phyloP scores from a whole-genome alignment of 768 basidiomycete genomes.

The Zangia roseola region DNA sequence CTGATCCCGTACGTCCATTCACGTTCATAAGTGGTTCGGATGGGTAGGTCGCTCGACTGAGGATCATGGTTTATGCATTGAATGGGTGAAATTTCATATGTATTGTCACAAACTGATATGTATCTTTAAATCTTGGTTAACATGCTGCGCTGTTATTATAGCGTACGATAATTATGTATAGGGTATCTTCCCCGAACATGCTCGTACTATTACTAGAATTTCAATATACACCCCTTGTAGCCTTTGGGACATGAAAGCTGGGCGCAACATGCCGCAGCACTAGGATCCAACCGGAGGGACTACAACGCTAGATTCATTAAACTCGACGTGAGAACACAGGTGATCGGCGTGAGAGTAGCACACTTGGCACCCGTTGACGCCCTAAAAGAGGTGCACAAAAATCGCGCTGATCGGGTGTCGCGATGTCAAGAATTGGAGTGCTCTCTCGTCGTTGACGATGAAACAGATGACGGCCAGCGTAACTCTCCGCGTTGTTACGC shows the following conservation, averaged over 20 bases:
- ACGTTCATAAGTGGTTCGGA: conserved; percentile 31
- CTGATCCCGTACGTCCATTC: conserved; percentile 33
- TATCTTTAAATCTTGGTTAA: conserved; percentile 23
- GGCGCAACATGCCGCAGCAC: neutral
- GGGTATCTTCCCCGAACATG: conserved; percentile 9
- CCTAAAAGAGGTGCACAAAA: neutral
- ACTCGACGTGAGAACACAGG: conserved; percentile 4
- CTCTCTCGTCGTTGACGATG: conserved; percentile 20
- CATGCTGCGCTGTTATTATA: conserved; percentile 2
- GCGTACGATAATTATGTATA: conserved; percentile 22
- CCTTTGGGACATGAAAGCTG: conserved; percentile 8
- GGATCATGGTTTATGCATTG: conserved; percentile 1
- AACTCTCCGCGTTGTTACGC: conserved; percentile 21
- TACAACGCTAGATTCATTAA: neutral
- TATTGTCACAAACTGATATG: conserved; percentile 21
- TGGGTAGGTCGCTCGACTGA: conserved; percentile 14
- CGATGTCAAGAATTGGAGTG: conserved; percentile 6
- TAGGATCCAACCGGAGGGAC: neutral
- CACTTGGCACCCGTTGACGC: neutral
- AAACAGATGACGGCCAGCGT: conserved; percentile 24
- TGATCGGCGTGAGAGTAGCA: neutral
- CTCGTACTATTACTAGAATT: conserved; percentile 7
- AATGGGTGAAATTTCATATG: conserved; percentile 20
- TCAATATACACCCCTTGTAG: conserved; percentile 21
- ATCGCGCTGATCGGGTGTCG: conserved; percentile 10